Percentiles rank a stretch among this genome's conserved stretches.
Evolutionary conservation across 1,284 basidiomycete genomes (phyloP).

Genomic region (Cronartium quercuum): DNA sequence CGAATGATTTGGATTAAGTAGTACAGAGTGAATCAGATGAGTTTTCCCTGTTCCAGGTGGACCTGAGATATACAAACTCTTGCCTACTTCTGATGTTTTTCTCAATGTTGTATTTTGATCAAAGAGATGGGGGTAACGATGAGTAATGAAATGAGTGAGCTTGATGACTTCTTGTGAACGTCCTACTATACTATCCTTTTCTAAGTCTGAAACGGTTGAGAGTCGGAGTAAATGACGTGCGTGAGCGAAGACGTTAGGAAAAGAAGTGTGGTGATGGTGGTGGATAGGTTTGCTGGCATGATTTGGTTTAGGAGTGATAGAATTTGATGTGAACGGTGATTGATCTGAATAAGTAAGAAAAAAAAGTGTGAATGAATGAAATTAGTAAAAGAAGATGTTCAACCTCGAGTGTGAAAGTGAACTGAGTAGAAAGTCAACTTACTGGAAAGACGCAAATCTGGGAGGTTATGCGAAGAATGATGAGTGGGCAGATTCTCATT

Average conservation of each 20-base stretch:
- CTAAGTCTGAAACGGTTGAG: slow-evolving; percentile 10
- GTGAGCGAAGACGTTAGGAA: slow-evolving; percentile 28
- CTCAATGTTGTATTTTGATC: neutral
- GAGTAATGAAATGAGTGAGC: slow-evolving; percentile 8
- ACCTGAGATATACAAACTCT: slow-evolving; percentile 51
- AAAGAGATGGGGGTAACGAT: slow-evolving; percentile 9
- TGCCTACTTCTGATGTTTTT: neutral
- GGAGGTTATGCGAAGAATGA: too few species aligned
- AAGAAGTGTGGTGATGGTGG: neutral
- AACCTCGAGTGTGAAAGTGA: too few species aligned
- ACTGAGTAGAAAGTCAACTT: too few species aligned
- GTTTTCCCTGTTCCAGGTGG: slow-evolving; percentile 53
- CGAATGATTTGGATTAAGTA: slow-evolving; percentile 43
- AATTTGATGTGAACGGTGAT: too few species aligned
- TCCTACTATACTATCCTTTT: slow-evolving; percentile 9
- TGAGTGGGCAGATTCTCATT: too few species aligned
- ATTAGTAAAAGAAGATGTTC: too few species aligned
- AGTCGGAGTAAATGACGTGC: slow-evolving; percentile 33
- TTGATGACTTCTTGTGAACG: slow-evolving; percentile 11
- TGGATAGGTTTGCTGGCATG: neutral
- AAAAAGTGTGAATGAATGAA: too few species aligned
- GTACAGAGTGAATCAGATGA: slow-evolving; percentile 49
- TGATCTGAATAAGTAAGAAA: too few species aligned
- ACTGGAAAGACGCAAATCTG: too few species aligned
- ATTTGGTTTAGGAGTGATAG: neutral